Evolutionary conservation across 2,329 filamentous ascomycete genomes (phyloP).

Genomic region (Fusarium pseudonygamai): DNA sequence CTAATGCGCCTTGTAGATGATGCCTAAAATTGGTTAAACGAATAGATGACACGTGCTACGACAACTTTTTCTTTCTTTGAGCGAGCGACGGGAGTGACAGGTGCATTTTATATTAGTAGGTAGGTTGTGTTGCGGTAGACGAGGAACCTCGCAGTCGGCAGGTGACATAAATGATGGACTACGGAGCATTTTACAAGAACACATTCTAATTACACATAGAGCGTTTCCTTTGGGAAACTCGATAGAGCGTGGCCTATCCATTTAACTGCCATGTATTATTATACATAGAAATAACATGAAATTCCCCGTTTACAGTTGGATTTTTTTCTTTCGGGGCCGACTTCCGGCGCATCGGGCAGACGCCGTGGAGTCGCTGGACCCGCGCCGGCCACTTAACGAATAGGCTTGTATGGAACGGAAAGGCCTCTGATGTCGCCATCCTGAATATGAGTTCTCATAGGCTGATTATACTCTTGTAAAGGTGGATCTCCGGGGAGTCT

Average conservation of each 20-base stretch:
- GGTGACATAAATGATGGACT: neutral
- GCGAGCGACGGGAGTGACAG: slow-evolving; percentile 23
- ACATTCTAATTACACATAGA: slow-evolving; percentile 24
- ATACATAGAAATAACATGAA: neutral
- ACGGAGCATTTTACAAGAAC: neutral
- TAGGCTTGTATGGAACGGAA: slow-evolving; percentile 19
- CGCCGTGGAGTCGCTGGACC: slow-evolving; percentile 17
- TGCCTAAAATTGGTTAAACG: slow-evolving; percentile 43
- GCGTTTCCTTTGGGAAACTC: neutral
- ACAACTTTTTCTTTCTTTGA: slow-evolving; percentile 7
- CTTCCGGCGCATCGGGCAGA: slow-evolving; percentile 35
- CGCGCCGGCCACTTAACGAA: slow-evolving; percentile 13
- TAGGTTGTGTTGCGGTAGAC: slow-evolving; percentile 1
- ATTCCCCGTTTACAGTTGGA: neutral
- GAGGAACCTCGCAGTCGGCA: slow-evolving; percentile 3
- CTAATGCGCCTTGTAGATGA: slow-evolving; percentile 41
- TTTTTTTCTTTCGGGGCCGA: slow-evolving; percentile 24
- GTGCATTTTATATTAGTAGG: slow-evolving; percentile 8
- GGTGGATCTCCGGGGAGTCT: slow-evolving; percentile 21
- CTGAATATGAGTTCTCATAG: slow-evolving; percentile 15
- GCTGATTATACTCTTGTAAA: neutral
- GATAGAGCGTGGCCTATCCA: neutral
- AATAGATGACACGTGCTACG: slow-evolving; percentile 14
- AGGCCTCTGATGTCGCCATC: slow-evolving; percentile 37
- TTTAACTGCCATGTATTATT: neutral